A percentile compares a stretch with the other conserved stretches of the same genome.
Conservation (phyloP, 1,139 yeast species). For the Debaryomycetaceae sp. region DNA sequence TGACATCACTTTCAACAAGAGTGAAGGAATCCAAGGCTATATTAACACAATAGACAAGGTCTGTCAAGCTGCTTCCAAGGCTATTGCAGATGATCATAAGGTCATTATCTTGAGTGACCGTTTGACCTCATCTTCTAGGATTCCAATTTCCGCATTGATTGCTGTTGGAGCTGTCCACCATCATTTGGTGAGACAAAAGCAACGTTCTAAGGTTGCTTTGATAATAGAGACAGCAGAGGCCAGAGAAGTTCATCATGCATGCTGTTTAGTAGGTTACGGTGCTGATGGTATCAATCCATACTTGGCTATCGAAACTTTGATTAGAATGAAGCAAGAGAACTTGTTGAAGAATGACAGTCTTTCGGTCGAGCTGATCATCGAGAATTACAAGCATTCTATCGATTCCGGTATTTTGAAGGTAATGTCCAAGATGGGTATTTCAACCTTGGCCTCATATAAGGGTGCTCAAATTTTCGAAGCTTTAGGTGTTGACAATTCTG, state of each 20-base stretch:
- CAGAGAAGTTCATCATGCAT: constrained; percentile 93
- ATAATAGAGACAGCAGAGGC: constrained; percentile 95
- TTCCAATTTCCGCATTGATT: constrained; percentile 83
- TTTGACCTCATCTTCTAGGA: constrained; percentile 53
- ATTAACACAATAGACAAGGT: constrained; percentile 80
- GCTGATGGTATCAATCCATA: constrained; percentile 96
- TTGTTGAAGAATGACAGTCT: constrained; percentile 59
- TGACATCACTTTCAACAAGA: constrained; percentile 85
- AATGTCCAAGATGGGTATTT: constrained; percentile 99
- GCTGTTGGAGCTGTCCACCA: constrained; percentile 99
- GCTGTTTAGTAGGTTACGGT: constrained; percentile 94
- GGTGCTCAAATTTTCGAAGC: constrained; percentile 99
- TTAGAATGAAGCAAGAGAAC: constrained; percentile 80
- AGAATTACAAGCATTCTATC: constrained; percentile 76
- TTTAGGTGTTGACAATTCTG: constrained; percentile 91
- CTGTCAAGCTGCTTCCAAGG: constrained; percentile 82
- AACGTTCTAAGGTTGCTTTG: constrained; percentile 92
- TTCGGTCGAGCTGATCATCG: constrained; percentile 56
- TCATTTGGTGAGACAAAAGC: constrained; percentile 91
- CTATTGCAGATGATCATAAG: constrained; percentile 73
- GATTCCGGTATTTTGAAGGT: constrained; percentile 93
- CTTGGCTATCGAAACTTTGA: constrained; percentile 83
- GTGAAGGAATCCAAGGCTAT: constrained; percentile 84
- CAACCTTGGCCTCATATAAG: constrained; percentile 93
- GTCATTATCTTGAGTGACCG: constrained; percentile 76